A percentile compares a stretch with the other conserved stretches of the same genome.
Conservation (phyloP, 495 filamentous ascomycete species). For the Tuber microsphaerosporum region DNA sequence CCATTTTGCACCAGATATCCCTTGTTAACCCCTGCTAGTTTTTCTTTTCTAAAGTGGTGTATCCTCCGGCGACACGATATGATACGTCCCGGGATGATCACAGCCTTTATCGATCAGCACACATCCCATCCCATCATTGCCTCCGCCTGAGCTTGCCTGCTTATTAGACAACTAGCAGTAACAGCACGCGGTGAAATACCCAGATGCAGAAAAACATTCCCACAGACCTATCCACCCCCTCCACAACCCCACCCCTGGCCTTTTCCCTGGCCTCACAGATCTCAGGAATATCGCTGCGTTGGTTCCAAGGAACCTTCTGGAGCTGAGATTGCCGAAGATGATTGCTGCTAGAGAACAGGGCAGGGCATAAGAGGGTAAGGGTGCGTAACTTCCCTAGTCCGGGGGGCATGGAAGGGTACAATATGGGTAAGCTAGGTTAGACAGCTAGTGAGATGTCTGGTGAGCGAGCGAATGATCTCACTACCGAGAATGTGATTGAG, state of each 20-base stretch:
- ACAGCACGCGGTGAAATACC: neutral
- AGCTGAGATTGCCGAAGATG: neutral
- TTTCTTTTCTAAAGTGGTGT: neutral
- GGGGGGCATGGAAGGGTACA: neutral
- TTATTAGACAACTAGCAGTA: neutral
- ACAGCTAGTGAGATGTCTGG: neutral
- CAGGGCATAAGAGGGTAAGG: neutral
- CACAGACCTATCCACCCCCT: neutral
- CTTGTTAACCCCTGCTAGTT: neutral
- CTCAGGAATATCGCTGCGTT: neutral
- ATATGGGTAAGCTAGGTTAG: neutral
- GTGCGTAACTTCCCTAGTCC: neutral
- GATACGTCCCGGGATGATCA: neutral
- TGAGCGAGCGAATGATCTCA: neutral
- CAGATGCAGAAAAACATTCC: slow-evolving; percentile 1
- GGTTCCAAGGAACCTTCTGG: slow-evolving; percentile 2
- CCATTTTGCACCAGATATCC: neutral
- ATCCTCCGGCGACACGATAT: neutral
- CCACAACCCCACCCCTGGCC: neutral
- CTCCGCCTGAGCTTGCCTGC: neutral
- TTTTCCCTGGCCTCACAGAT: neutral
- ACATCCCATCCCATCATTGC: neutral
- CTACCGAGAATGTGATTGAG: neutral
- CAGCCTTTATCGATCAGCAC: neutral
- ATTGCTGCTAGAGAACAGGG: neutral